Percentiles rank a stretch among this genome's conserved stretches.
These are phyloP conservation scores for Amylocarpus encephaloides DNA, from an alignment of 2,329 filamentous ascomycete genomes.

Conservation along the genomic window DNA sequence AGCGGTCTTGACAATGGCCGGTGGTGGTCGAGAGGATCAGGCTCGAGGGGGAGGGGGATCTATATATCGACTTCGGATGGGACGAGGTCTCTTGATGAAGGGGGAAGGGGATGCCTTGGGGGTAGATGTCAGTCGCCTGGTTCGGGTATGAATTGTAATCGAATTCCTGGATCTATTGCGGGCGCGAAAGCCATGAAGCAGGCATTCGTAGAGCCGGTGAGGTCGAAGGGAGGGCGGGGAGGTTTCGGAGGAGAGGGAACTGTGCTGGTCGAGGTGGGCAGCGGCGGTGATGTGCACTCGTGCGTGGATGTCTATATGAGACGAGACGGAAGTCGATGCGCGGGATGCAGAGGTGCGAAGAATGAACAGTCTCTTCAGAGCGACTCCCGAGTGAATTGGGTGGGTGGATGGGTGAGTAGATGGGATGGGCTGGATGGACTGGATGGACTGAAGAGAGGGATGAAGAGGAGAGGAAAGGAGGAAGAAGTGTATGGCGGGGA, in stretches of 20 bases:
- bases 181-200: constrained; percentile 28
- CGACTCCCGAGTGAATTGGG: constrained; percentile 3
- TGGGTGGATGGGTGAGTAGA: constrained; percentile 12
- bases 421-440: constrained; percentile 5
- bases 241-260: constrained; percentile 10
- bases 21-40: background rate
- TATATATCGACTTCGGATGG: constrained; percentile 13
- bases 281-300: constrained; percentile 8
- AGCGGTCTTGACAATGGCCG: background rate
- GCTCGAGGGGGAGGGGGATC: constrained; percentile 1
- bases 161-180: constrained; percentile 23
- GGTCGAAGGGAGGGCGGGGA: constrained; percentile 10
- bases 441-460: constrained; percentile 10
- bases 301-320: background rate
- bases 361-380: constrained; percentile 1
- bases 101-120: constrained; percentile 1
- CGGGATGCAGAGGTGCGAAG: background rate
- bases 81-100: constrained; percentile 11
- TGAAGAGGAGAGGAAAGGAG: constrained; percentile 9
- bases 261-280: constrained; percentile 11
- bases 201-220: constrained; percentile 21
- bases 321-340: background rate
- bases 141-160: constrained; percentile 27
- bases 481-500: constrained; percentile 1
- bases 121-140: constrained; percentile 28